Percentiles rank a stretch among this genome's conserved stretches.
phyloP scores from a whole-genome alignment of 2,329 filamentous ascomycete genomes.

The Colletotrichum australisinense region DNA sequence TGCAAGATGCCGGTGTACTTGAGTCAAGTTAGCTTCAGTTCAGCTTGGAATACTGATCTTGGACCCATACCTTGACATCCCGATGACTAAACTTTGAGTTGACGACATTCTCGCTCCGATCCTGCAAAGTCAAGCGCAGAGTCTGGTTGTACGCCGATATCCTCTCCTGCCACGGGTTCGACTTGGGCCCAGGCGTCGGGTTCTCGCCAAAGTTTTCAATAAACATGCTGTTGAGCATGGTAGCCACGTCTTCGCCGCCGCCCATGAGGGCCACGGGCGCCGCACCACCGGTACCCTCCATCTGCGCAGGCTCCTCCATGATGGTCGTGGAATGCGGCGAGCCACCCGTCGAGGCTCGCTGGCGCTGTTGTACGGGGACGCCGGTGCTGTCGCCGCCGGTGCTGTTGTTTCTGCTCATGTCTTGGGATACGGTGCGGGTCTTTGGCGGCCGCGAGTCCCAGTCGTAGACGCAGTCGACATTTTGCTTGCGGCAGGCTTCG shows the following conservation, averaged over 20 bases:
- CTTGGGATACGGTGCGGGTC: conserved; percentile 42
- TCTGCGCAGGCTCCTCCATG: not conserved
- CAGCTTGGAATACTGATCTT: not conserved
- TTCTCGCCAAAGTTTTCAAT: conserved; percentile 42
- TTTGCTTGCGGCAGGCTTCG: conserved; percentile 49
- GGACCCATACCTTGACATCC: conserved; percentile 33
- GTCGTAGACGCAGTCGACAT: conserved; percentile 51
- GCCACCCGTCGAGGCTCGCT: not conserved
- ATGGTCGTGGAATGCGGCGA: not conserved
- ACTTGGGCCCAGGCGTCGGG: conserved; percentile 19
- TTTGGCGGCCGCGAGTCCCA: conserved; percentile 47
- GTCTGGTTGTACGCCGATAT: conserved; percentile 37
- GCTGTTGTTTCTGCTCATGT: conserved; percentile 38
- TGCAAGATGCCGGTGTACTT: not conserved
- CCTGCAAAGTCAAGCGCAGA: conserved; percentile 22
- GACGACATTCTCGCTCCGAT: conserved; percentile 34
- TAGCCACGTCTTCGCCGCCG: conserved; percentile 42
- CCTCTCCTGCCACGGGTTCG: conserved; percentile 39
- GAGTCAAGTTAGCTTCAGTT: not conserved
- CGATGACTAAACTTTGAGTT: conserved; percentile 38
- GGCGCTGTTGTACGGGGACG: not conserved
- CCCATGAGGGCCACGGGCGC: not conserved
- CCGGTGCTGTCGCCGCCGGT: not conserved
- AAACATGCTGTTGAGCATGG: conserved; percentile 44
- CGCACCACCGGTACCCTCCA: not conserved